These are phyloP conservation scores for Eremothecium cymbalariae DNA, from an alignment of 1,139 yeast genomes.

Conservation along the genomic window DNA sequence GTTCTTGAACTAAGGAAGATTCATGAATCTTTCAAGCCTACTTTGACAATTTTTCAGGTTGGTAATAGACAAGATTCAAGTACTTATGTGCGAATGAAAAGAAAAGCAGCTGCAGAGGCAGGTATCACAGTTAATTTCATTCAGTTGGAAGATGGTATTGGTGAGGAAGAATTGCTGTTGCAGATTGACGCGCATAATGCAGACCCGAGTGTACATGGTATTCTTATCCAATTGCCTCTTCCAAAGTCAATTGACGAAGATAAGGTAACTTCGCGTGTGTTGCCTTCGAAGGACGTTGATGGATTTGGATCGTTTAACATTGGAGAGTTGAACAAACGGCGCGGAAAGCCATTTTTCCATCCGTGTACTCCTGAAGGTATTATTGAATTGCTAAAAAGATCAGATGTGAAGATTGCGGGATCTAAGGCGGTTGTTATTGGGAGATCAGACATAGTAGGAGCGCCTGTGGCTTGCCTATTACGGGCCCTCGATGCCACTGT, in stretches of 20 bases:
- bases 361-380: slow-evolving; percentile 98
- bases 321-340: slow-evolving; percentile 85
- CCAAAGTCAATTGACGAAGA: slow-evolving; percentile 78
- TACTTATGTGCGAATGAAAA: slow-evolving; percentile 92
- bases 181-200: slow-evolving; percentile 58
- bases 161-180: slow-evolving; percentile 52
- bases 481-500: slow-evolving; percentile 78
- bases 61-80: slow-evolving; percentile 86
- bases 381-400: slow-evolving; percentile 60
- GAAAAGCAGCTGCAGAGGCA: slow-evolving; percentile 85
- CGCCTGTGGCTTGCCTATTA: slow-evolving; percentile 80
- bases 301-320: slow-evolving; percentile 88
- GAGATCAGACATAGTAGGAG: slow-evolving; percentile 92
- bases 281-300: slow-evolving; percentile 82
- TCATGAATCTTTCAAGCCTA: slow-evolving; percentile 63
- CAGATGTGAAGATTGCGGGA: slow-evolving; percentile 61
- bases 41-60: slow-evolving; percentile 78
- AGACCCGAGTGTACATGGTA: slow-evolving; percentile 69
- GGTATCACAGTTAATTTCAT: slow-evolving; percentile 63
- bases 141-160: slow-evolving; percentile 47
- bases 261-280: slow-evolving; percentile 67
- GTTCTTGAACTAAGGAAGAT: slow-evolving; percentile 47
- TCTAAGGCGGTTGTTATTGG: slow-evolving; percentile 91
- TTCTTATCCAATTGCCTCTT: slow-evolving; percentile 84
- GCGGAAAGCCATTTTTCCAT: slow-evolving; percentile 74